Conservation (phyloP, 2,329 filamentous ascomycete genomes). For the Nothophaeocryptopus gaeumannii region DNA sequence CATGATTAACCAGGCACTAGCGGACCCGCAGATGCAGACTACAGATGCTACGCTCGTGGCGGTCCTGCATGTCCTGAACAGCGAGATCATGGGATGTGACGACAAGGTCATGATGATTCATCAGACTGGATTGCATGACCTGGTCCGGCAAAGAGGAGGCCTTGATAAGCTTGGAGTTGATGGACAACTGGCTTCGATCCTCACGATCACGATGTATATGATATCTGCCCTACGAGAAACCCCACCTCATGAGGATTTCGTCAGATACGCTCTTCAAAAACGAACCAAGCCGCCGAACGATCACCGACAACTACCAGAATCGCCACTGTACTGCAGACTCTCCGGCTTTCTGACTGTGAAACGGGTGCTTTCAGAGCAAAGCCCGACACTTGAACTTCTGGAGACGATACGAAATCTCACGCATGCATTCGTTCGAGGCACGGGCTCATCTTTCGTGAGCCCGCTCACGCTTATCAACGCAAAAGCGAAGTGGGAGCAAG, state of each 20-base stretch:
- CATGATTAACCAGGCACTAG: slow-evolving; percentile 30
- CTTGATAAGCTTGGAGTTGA: slow-evolving; percentile 28
- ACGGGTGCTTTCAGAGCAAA: slow-evolving; percentile 10
- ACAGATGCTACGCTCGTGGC: slow-evolving; percentile 33
- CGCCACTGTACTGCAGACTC: slow-evolving; percentile 20
- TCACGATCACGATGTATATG: slow-evolving; percentile 28
- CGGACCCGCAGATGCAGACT: slow-evolving; percentile 25
- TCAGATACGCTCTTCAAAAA: slow-evolving; percentile 14
- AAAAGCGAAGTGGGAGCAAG: slow-evolving; percentile 9
- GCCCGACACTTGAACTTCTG: slow-evolving; percentile 18
- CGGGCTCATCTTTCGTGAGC: slow-evolving; percentile 2
- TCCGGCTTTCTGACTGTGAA: slow-evolving; percentile 19
- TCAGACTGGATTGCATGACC: slow-evolving; percentile 29
- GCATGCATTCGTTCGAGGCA: slow-evolving; percentile 14
- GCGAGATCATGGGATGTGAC: slow-evolving; percentile 33
- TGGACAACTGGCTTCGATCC: slow-evolving; percentile 26
- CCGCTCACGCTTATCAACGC: slow-evolving; percentile 6
- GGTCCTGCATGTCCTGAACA: slow-evolving; percentile 32
- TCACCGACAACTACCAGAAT: slow-evolving; percentile 19
- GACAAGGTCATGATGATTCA: slow-evolving; percentile 26
- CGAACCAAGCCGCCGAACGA: slow-evolving; percentile 8
- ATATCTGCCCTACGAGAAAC: slow-evolving; percentile 23
- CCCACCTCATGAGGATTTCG: slow-evolving; percentile 19
- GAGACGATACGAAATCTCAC: slow-evolving; percentile 19
- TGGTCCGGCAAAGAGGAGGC: slow-evolving; percentile 32